Evolutionary conservation across 2,329 filamentous ascomycete genomes (phyloP).

Genomic region (Cordyceps javanica): DNA sequence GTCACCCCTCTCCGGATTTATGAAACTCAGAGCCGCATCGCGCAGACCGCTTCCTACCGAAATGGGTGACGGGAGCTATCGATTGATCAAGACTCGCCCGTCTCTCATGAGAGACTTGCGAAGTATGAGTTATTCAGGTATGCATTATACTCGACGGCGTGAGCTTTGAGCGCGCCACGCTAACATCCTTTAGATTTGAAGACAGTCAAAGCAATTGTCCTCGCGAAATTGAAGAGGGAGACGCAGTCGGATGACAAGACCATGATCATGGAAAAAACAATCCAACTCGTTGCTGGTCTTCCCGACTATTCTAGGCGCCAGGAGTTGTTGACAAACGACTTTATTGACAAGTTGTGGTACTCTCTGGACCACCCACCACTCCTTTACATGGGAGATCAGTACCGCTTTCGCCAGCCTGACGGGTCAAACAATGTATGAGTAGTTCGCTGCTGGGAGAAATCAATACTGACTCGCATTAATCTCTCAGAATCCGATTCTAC

Average conservation of each 20-base stretch:
- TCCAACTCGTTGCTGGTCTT: constrained; percentile 61
- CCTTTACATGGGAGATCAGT: constrained; percentile 56
- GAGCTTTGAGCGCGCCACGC: neutral
- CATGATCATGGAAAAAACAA: constrained; percentile 69
- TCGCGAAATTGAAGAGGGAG: constrained; percentile 56
- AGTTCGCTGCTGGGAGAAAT: neutral
- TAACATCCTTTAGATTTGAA: constrained; percentile 45
- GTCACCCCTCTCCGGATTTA: constrained; percentile 22
- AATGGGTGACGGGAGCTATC: constrained; percentile 57
- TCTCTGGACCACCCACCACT: constrained; percentile 67
- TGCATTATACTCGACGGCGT: accelerated
- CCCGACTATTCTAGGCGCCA: constrained; percentile 57
- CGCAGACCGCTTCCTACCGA: constrained; percentile 57
- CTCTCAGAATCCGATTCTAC: constrained; percentile 54
- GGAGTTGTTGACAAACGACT: constrained; percentile 57
- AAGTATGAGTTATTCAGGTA: constrained; percentile 3
- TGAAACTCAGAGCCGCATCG: constrained; percentile 39
- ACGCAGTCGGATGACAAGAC: constrained; percentile 66
- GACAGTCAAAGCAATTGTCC: constrained; percentile 56
- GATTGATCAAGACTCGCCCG: constrained; percentile 40
- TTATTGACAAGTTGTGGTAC: constrained; percentile 65
- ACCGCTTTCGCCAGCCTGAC: constrained; percentile 61
- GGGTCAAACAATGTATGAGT: constrained; percentile 57
- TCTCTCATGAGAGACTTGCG: constrained; percentile 2
- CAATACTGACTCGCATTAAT: neutral